Evolutionary conservation across 106 monocot species (phyloP).

Genomic region (Dioscorea alata): DNA sequence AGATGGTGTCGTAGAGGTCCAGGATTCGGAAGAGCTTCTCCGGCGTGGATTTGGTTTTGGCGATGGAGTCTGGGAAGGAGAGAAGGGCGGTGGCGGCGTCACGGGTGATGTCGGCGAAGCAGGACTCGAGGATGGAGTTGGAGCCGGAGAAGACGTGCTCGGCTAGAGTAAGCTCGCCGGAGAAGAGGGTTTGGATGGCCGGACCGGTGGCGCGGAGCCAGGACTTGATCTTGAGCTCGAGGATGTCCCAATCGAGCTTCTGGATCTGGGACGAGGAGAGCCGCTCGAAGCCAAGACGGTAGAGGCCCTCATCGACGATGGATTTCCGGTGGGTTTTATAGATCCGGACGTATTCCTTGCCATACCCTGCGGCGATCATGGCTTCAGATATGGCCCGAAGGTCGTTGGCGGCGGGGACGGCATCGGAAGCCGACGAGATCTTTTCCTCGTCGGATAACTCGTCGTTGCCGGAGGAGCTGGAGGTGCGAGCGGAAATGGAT

Average conservation of each 20-base stretch:
- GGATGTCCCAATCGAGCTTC: constrained; percentile 36
- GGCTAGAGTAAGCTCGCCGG: constrained; percentile 48
- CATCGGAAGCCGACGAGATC: background rate
- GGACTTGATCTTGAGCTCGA: constrained; percentile 31
- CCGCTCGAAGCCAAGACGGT: constrained; percentile 42
- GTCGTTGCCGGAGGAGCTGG: background rate
- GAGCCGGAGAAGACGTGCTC: constrained; percentile 39
- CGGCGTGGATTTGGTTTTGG: constrained; percentile 26
- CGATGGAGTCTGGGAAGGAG: constrained; percentile 37
- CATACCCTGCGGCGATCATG: constrained; percentile 9
- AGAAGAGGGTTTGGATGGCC: constrained; percentile 36
- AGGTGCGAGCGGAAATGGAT: constrained; percentile 4
- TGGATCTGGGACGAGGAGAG: constrained; percentile 20
- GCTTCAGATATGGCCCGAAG: constrained; percentile 2
- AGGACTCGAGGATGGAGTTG: constrained; percentile 35
- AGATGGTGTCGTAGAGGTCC: constrained; percentile 39
- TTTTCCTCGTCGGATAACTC: constrained; percentile 1
- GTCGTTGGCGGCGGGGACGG: background rate
- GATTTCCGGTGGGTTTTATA: constrained; percentile 44
- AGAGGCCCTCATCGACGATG: constrained; percentile 38
- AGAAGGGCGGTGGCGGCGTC: constrained; percentile 34
- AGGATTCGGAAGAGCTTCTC: constrained; percentile 59
- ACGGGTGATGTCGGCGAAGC: constrained; percentile 26
- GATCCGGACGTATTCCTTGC: constrained; percentile 44
- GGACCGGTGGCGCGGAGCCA: constrained; percentile 29